phyloP scores from a whole-genome alignment of 768 basidiomycete genomes.

The Cystofilobasidium capitatum region DNA sequence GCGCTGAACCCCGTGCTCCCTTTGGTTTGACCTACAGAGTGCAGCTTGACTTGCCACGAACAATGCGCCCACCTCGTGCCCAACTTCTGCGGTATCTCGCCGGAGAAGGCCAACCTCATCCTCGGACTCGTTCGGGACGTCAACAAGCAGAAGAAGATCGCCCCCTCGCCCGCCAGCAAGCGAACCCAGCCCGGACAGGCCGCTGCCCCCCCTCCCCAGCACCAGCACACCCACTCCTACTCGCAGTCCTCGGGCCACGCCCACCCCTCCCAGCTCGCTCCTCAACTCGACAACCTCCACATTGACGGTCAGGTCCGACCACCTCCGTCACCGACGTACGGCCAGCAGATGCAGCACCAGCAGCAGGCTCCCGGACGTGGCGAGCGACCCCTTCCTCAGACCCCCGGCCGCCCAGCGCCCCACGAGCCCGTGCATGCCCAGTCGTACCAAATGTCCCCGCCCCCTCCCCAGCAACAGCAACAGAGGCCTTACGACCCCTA shows the following conservation, averaged over 20 bases:
- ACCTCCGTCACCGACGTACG: not conserved
- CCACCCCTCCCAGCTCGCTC: conserved; percentile 6
- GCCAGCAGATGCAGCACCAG: conserved; percentile 10
- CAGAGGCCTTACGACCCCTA: conserved; percentile 29
- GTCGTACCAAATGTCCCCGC: conserved; percentile 1
- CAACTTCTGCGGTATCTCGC: conserved; percentile 99
- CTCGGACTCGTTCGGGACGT: conserved; percentile 85
- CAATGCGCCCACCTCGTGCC: conserved; percentile 97
- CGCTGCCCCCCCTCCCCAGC: conserved; percentile 30
- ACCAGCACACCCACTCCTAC: conserved; percentile 28
- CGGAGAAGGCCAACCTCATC: conserved; percentile 94
- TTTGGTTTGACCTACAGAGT: conserved; percentile 47
- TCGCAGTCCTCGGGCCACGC: conserved; percentile 17
- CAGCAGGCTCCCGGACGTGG: conserved; percentile 7
- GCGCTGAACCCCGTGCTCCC: not conserved
- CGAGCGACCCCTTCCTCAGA: conserved; percentile 17
- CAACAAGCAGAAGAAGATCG: conserved; percentile 46
- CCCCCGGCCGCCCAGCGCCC: conserved; percentile 3
- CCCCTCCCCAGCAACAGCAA: conserved; percentile 26
- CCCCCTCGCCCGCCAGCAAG: conserved; percentile 13
- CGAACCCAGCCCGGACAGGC: conserved; percentile 30
- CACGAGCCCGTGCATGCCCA: not conserved
- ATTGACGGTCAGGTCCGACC: not conserved
- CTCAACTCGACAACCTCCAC: conserved; percentile 7
- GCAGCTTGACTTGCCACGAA: conserved; percentile 91